Conservation (phyloP, 1,284 basidiomycete genomes). For the Ustilago loliicola region DNA sequence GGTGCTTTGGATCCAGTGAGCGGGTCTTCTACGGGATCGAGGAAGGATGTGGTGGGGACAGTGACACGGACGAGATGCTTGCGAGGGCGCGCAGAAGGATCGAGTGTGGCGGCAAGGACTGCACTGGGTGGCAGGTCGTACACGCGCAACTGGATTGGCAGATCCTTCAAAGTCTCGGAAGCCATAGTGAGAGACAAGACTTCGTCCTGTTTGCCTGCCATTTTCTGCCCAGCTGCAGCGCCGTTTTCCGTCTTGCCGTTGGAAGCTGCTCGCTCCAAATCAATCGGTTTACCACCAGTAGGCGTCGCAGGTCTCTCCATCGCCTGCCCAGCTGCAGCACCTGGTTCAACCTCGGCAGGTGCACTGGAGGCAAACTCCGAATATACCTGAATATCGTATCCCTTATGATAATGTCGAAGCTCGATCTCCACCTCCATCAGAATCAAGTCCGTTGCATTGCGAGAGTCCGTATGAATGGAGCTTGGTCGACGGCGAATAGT, state of each 20-base stretch:
- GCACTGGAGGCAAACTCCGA: conserved; percentile 36
- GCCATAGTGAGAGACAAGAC: conserved; percentile 35
- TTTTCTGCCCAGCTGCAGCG: background rate
- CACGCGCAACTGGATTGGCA: conserved; percentile 57
- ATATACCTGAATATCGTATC: conserved; percentile 62
- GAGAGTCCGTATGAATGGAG: conserved; percentile 46
- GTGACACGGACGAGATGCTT: conserved; percentile 64
- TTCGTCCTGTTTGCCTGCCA: background rate
- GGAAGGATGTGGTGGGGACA: conserved; percentile 52
- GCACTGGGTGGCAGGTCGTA: conserved; percentile 67
- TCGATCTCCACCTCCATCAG: conserved; percentile 66
- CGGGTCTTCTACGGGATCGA: conserved; percentile 48
- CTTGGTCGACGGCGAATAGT: conserved; percentile 48
- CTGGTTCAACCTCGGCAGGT: background rate
- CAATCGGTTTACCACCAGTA: background rate
- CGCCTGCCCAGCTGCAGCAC: background rate
- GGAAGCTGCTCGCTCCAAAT: background rate
- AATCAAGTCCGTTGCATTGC: conserved; percentile 48
- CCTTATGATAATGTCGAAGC: conserved; percentile 64
- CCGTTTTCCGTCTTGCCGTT: conserved; percentile 4
- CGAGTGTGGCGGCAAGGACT: conserved; percentile 66
- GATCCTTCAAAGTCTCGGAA: conserved; percentile 29
- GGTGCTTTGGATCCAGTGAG: conserved; percentile 44
- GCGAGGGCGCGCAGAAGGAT: conserved; percentile 60
- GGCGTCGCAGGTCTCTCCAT: conserved; percentile 17